These are phyloP conservation scores for Mycena indigotica DNA, from an alignment of 768 basidiomycete genomes.

Conservation along the genomic window DNA sequence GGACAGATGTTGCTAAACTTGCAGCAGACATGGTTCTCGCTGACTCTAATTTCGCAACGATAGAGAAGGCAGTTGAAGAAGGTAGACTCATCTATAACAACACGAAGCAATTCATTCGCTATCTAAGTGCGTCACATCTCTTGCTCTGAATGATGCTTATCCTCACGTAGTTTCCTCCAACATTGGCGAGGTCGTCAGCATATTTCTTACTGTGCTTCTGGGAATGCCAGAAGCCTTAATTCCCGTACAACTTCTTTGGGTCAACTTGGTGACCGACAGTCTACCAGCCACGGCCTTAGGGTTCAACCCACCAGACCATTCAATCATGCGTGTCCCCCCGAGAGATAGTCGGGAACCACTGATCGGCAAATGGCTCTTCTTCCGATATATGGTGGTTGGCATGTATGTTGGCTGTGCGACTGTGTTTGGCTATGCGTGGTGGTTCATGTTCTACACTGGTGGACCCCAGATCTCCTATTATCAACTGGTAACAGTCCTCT, in stretches of 20 bases:
- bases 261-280: slow-evolving; percentile 96
- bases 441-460: slow-evolving; percentile 90
- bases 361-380: slow-evolving; percentile 91
- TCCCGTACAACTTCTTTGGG: slow-evolving; percentile 97
- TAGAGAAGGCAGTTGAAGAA: slow-evolving; percentile 96
- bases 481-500: slow-evolving; percentile 70
- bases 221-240: slow-evolving; percentile 99
- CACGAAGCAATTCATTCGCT: slow-evolving; percentile 99
- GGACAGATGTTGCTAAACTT: slow-evolving; percentile 97
- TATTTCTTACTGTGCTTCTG: slow-evolving; percentile 94
- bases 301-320: slow-evolving; percentile 96
- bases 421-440: slow-evolving; percentile 98
- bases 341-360: slow-evolving; percentile 89
- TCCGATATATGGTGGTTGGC: slow-evolving; percentile 93
- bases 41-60: slow-evolving; percentile 96
- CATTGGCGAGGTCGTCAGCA: slow-evolving; percentile 97
- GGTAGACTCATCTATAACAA: slow-evolving; percentile 98
- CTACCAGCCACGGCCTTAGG: slow-evolving; percentile 96
- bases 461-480: slow-evolving; percentile 94
- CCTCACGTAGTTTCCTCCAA: slow-evolving; percentile 77
- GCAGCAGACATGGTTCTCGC: slow-evolving; percentile 98
- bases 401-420: slow-evolving; percentile 93
- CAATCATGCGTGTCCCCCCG: slow-evolving; percentile 95
- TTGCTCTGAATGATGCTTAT: slow-evolving; percentile 9
- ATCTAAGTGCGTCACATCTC: slow-evolving; percentile 71